Evolutionary conservation across 148 eudicot species (phyloP).

Genomic region (Cornus kousa): DNA sequence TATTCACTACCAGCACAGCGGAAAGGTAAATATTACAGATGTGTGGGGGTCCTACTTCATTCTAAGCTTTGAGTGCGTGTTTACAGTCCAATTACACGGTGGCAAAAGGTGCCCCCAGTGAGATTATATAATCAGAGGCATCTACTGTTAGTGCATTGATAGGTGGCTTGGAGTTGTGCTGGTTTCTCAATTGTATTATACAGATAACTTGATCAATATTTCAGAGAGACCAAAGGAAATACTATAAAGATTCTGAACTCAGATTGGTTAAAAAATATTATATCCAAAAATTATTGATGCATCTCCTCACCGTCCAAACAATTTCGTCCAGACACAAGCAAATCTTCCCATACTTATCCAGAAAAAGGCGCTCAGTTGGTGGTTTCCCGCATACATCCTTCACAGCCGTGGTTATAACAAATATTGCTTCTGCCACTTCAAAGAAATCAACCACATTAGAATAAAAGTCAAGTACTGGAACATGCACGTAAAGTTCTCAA

Average conservation of each 20-base stretch:
- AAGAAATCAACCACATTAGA: slow-evolving; percentile 17
- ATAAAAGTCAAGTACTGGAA: slow-evolving; percentile 4
- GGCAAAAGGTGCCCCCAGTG: neutral
- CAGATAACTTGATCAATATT: neutral
- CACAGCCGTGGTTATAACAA: slow-evolving; percentile 68
- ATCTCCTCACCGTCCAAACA: slow-evolving; percentile 75
- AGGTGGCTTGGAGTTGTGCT: neutral
- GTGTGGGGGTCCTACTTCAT: neutral
- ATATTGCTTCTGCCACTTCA: slow-evolving; percentile 81
- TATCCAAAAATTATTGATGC: neutral
- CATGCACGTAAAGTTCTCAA: neutral
- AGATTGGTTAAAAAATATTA: neutral
- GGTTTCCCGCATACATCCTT: slow-evolving; percentile 95
- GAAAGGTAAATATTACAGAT: neutral
- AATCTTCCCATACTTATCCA: slow-evolving; percentile 94
- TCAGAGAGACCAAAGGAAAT: neutral
- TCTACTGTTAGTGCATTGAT: neutral
- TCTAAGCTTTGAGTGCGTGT: neutral
- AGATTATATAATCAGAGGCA: neutral
- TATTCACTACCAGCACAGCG: neutral
- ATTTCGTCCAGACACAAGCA: slow-evolving; percentile 95
- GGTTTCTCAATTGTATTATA: neutral
- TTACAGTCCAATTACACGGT: neutral
- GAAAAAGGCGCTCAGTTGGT: slow-evolving; percentile 89
- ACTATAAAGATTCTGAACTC: neutral